phyloP scores from a whole-genome alignment of 2,329 filamentous ascomycete genomes.

The Blastomyces percursus region DNA sequence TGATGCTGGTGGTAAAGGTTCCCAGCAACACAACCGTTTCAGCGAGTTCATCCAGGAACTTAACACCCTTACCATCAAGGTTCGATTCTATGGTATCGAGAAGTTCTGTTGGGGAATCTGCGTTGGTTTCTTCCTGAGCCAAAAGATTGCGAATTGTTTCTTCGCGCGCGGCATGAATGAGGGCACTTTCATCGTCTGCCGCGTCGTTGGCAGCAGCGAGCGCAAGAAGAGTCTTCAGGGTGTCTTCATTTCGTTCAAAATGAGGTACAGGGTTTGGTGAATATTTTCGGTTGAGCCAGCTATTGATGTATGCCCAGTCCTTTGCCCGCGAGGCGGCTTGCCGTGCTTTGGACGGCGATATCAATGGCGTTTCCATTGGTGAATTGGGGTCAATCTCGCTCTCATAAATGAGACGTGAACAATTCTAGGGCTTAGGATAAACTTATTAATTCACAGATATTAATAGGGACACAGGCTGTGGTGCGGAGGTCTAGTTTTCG shows the following conservation, averaged over 20 bases:
- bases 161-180: slow-evolving; percentile 29
- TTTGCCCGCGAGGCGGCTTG: slow-evolving; percentile 72
- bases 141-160: slow-evolving; percentile 26
- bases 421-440: background rate
- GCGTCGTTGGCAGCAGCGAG: slow-evolving; percentile 66
- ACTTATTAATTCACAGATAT: background rate
- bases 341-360: slow-evolving; percentile 54
- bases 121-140: slow-evolving; percentile 19
- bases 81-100: slow-evolving; percentile 45
- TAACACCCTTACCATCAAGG: slow-evolving; percentile 43
- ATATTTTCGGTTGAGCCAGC: slow-evolving; percentile 67
- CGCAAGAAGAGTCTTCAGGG: slow-evolving; percentile 61
- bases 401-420: slow-evolving; percentile 6
- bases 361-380: slow-evolving; percentile 24
- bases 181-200: slow-evolving; percentile 38
- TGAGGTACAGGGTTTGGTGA: slow-evolving; percentile 51
- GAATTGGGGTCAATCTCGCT: slow-evolving; percentile 1
- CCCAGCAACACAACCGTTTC: slow-evolving; percentile 42
- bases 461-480: background rate
- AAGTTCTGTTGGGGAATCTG: slow-evolving; percentile 32
- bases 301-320: slow-evolving; percentile 82
- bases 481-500: background rate
- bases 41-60: slow-evolving; percentile 49
- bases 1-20: slow-evolving; percentile 39
- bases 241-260: slow-evolving; percentile 82